These are phyloP conservation scores for Hirsutella rhossiliensis DNA, from an alignment of 2,329 filamentous ascomycete species.

Conservation along the genomic window DNA sequence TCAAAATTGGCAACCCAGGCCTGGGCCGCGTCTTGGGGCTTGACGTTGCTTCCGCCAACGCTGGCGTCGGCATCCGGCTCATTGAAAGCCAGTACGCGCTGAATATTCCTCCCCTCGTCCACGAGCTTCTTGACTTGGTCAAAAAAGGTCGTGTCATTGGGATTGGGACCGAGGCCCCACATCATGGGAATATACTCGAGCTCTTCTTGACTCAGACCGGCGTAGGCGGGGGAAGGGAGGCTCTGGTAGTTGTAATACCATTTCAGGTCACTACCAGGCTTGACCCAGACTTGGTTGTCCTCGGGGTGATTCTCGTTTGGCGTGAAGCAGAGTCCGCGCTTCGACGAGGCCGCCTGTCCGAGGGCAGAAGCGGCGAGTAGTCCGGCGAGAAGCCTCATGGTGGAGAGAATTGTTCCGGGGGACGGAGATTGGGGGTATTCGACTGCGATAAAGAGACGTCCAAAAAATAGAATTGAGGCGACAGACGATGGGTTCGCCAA, in stretches of 20 bases:
- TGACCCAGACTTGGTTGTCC: slow-evolving; percentile 56
- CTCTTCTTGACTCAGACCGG: slow-evolving; percentile 32
- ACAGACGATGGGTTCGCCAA: no score
- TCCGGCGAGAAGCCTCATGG: neutral
- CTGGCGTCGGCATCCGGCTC: slow-evolving; percentile 52
- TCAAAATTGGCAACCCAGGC: slow-evolving; percentile 62
- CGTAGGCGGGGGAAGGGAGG: slow-evolving; percentile 40
- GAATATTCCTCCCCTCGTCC: slow-evolving; percentile 40
- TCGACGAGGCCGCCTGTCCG: slow-evolving; percentile 23
- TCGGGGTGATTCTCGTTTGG: slow-evolving; percentile 37
- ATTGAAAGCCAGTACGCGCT: slow-evolving; percentile 64
- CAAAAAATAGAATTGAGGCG: no score
- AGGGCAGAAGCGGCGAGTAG: slow-evolving; percentile 9
- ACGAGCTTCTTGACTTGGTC: slow-evolving; percentile 44
- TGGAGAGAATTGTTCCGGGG: neutral
- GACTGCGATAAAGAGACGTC: neutral
- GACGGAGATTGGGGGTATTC: neutral
- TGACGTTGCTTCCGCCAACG: slow-evolving; percentile 51
- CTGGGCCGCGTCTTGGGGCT: slow-evolving; percentile 47
- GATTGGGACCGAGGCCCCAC: slow-evolving; percentile 46
- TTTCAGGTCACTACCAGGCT: slow-evolving; percentile 44
- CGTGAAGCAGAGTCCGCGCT: slow-evolving; percentile 64
- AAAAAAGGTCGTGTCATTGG: slow-evolving; percentile 47
- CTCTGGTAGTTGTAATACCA: slow-evolving; percentile 80
- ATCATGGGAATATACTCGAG: slow-evolving; percentile 76